Conservation (phyloP, 441 rosid genomes). For the Syzygium syzygioides region DNA sequence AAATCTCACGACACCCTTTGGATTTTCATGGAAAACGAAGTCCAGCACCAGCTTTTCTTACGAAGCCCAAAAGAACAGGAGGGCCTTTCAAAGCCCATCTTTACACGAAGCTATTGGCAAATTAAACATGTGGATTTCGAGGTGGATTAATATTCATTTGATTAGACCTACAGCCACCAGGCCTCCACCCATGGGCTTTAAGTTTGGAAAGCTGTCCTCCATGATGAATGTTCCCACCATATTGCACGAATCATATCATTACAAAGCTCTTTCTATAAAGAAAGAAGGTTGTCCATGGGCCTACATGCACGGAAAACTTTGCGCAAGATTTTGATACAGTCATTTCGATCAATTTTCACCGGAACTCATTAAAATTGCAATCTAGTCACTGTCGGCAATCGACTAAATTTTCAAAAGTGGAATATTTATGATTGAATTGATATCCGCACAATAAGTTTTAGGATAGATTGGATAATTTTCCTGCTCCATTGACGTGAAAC, state of each 20-base stretch:
- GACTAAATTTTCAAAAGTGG: fast-evolving
- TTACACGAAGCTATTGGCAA: not conserved
- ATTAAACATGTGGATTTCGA: not conserved
- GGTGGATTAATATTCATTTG: not conserved
- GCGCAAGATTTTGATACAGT: fast-evolving
- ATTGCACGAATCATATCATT: not conserved
- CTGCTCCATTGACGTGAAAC: fast-evolving
- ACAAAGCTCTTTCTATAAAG: not conserved
- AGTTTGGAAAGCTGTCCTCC: not conserved
- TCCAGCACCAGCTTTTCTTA: not conserved
- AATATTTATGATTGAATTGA: not conserved
- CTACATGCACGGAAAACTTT: not conserved
- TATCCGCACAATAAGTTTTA: not conserved
- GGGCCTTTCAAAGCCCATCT: not conserved
- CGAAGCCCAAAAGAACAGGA: not conserved
- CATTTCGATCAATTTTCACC: fast-evolving
- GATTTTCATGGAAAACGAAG: not conserved
- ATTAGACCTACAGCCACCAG: not conserved
- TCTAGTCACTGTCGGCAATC: fast-evolving
- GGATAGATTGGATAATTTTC: not conserved
- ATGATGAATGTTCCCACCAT: not conserved
- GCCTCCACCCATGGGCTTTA: not conserved
- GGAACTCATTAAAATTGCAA: fast-evolving
- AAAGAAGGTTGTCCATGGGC: not conserved
- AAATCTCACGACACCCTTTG: not conserved